These are phyloP conservation scores for Nitzschia inconspicua DNA, from an alignment of 108 stramenopile genomes.

Conservation along the genomic window DNA sequence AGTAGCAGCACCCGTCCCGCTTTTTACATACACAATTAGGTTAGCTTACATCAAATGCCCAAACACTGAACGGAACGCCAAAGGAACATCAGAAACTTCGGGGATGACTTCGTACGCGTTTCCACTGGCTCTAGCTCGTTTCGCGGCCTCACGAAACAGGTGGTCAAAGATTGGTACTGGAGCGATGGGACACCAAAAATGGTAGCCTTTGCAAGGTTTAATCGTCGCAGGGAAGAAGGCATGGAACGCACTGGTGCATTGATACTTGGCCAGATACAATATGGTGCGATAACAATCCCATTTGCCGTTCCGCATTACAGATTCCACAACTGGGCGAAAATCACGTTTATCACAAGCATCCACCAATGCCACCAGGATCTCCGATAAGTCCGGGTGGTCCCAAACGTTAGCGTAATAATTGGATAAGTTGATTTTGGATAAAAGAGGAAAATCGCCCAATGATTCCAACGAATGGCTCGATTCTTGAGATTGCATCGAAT, in stretches of 20 bases:
- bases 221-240: constrained; percentile 54
- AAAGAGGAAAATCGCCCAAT: constrained; percentile 51
- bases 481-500: neutral
- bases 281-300: constrained; percentile 77
- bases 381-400: constrained; percentile 77
- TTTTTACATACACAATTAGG: neutral
- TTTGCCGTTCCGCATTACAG: constrained; percentile 46
- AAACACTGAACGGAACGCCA: constrained; percentile 84
- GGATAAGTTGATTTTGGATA: constrained; percentile 71
- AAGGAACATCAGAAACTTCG: constrained; percentile 70
- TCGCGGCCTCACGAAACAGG: constrained; percentile 72
- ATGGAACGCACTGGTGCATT: constrained; percentile 77
- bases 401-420: constrained; percentile 68
- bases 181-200: constrained; percentile 82
- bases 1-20: too few relatives aligned
- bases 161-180: constrained; percentile 81
- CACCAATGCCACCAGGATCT: constrained; percentile 70
- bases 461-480: constrained; percentile 15
- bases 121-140: constrained; percentile 33
- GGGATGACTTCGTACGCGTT: constrained; percentile 42
- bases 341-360: constrained; percentile 83
- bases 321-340: constrained; percentile 66
- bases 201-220: constrained; percentile 83
- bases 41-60: constrained; percentile 62
- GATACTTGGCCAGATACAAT: constrained; percentile 79